Evolutionary conservation across 257 asterid genomes (phyloP).

Genomic region (Thymus mandschuricus): DNA sequence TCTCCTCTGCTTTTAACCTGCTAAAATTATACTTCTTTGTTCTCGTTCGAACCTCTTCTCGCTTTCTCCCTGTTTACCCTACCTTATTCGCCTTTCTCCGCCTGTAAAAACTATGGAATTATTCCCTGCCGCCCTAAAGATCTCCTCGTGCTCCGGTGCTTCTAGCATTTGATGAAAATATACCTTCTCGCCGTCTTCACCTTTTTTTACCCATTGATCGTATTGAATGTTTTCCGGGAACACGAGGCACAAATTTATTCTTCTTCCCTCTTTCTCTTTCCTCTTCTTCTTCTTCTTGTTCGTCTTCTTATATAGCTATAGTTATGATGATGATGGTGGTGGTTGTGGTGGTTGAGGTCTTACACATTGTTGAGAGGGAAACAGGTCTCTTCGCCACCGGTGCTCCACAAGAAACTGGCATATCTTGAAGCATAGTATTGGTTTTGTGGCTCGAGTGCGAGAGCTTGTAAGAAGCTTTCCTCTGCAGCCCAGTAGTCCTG

Average conservation of each 20-base stretch:
- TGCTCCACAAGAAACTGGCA: constrained; percentile 84
- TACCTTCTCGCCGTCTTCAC: neutral
- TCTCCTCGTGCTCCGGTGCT: constrained; percentile 8
- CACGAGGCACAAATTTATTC: constrained; percentile 25
- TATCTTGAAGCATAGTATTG: constrained; percentile 57
- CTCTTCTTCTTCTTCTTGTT: neutral
- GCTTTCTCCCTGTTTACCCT: constrained; percentile 3
- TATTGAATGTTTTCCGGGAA: neutral
- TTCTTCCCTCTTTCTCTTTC: neutral
- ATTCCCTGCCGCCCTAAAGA: constrained; percentile 6
- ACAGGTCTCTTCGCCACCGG: constrained; percentile 91
- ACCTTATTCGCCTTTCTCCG: constrained; percentile 20
- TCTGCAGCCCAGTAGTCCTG: constrained; percentile 72
- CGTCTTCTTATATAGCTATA: constrained; percentile 4
- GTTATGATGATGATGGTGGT: neutral
- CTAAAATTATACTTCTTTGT: neutral
- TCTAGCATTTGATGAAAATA: constrained; percentile 19
- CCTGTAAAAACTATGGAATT: constrained; percentile 1
- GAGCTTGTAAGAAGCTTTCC: constrained; percentile 67
- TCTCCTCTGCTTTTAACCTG: constrained; percentile 2
- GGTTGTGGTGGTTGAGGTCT: constrained; percentile 18
- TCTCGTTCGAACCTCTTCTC: neutral
- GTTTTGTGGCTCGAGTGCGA: constrained; percentile 59
- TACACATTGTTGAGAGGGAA: constrained; percentile 50
- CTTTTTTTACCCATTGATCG: neutral